Percentiles rank a stretch among this genome's conserved stretches.
Evolutionary conservation across 192 early-diverging fungal species (phyloP).

Genomic region (Entophlyctis luteolus): DNA sequence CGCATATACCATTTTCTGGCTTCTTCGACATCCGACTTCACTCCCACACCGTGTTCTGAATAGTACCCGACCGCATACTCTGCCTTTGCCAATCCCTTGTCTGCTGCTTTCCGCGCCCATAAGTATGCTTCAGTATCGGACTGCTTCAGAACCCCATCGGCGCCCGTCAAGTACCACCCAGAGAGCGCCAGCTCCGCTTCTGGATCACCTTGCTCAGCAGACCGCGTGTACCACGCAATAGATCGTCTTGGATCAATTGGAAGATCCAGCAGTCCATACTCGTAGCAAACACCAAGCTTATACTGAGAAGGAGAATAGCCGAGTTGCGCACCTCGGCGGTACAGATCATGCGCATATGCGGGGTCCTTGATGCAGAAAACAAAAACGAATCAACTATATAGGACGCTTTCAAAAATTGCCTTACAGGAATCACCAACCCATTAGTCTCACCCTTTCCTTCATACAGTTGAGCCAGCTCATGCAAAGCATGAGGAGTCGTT

Average conservation of each 20-base stretch:
- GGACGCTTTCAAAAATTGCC: background rate
- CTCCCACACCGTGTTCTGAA: conserved; percentile 85
- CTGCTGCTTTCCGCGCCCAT: conserved; percentile 95
- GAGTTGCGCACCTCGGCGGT: conserved; percentile 84
- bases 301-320: conserved; percentile 92
- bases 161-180: conserved; percentile 96
- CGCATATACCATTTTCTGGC: conserved; percentile 85
- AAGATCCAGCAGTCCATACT: conserved; percentile 86
- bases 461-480: conserved; percentile 85
- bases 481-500: conserved; percentile 86
- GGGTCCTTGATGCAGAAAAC: conserved; percentile 57
- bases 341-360: conserved; percentile 85
- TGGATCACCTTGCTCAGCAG: conserved; percentile 84
- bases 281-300: conserved; percentile 86
- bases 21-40: conserved; percentile 71
- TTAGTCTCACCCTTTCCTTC: conserved; percentile 60
- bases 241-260: conserved; percentile 82
- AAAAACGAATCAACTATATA: background rate
- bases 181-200: conserved; percentile 91
- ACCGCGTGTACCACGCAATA: conserved; percentile 93
- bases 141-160: conserved; percentile 82
- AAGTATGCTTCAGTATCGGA: conserved; percentile 93
- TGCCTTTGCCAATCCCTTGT: conserved; percentile 89
- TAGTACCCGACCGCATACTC: conserved; percentile 98
- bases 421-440: conserved; percentile 42